phyloP scores from a whole-genome alignment of 1,139 yeast species.

The Meyerozyma elateridarum region DNA sequence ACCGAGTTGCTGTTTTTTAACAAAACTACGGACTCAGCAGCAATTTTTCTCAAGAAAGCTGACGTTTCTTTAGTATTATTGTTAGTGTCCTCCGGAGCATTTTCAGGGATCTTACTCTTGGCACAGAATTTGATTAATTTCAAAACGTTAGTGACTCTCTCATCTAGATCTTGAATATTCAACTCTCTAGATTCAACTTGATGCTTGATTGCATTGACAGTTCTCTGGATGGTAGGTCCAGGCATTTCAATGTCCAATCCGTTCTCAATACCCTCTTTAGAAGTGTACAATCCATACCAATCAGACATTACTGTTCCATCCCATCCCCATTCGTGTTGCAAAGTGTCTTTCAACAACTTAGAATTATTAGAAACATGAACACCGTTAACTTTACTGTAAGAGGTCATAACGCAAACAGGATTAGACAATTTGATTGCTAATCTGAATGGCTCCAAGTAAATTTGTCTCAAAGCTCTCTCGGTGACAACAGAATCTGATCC shows the following conservation, averaged over 20 bases:
- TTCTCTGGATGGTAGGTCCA: slow-evolving; percentile 11
- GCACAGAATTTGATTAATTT: slow-evolving; percentile 10
- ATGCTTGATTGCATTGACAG: slow-evolving; percentile 5
- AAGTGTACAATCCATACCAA: slow-evolving; percentile 12
- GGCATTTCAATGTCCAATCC: slow-evolving; percentile 16
- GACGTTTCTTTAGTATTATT: slow-evolving; percentile 11
- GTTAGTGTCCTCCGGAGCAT: too few relatives aligned
- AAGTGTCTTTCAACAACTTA: slow-evolving; percentile 8
- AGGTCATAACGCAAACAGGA: slow-evolving; percentile 13
- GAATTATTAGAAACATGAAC: slow-evolving; percentile 11
- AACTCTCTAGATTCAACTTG: slow-evolving; percentile 10
- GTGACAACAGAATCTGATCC: slow-evolving; percentile 12
- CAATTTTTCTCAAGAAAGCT: slow-evolving; percentile 9
- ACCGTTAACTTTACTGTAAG: slow-evolving; percentile 13
- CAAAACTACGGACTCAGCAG: slow-evolving; percentile 11
- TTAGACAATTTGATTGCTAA: slow-evolving; percentile 11
- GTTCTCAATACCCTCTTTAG: slow-evolving; percentile 9
- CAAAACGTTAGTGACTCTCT: slow-evolving; percentile 11
- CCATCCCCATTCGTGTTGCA: slow-evolving; percentile 13
- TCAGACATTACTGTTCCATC: slow-evolving; percentile 14
- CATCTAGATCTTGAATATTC: slow-evolving; percentile 10
- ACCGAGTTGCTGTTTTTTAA: slow-evolving; percentile 10
- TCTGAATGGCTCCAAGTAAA: slow-evolving; percentile 13
- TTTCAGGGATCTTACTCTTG: slow-evolving; percentile 9
- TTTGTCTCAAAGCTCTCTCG: slow-evolving; percentile 11